phyloP scores from a whole-genome alignment of 2,329 filamentous ascomycete species.

The Lasiodiplodia citricola region DNA sequence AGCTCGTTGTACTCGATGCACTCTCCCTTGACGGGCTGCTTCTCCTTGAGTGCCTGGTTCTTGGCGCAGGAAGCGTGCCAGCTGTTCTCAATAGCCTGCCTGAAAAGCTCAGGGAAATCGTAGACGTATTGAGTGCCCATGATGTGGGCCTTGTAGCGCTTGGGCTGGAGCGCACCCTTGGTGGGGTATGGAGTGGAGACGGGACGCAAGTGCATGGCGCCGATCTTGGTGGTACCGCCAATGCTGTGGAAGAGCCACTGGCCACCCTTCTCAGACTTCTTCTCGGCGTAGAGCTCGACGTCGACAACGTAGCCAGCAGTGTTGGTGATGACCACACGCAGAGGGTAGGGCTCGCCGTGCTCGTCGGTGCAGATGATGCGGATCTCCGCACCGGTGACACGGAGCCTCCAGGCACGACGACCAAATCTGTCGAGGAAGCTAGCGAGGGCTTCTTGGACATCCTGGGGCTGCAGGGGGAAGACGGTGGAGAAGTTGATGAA shows the following conservation, averaged over 20 bases:
- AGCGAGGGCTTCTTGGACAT: slow-evolving; percentile 90
- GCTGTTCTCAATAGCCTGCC: slow-evolving; percentile 94
- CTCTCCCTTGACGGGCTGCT: slow-evolving; percentile 83
- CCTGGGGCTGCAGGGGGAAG: slow-evolving; percentile 86
- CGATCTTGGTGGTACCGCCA: slow-evolving; percentile 91
- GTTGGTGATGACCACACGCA: slow-evolving; percentile 96
- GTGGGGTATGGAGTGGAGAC: slow-evolving; percentile 93
- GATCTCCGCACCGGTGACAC: slow-evolving; percentile 96
- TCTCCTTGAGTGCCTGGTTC: slow-evolving; percentile 74
- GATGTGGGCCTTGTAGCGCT: slow-evolving; percentile 98
- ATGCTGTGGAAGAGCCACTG: slow-evolving; percentile 99
- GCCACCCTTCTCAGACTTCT: slow-evolving; percentile 91
- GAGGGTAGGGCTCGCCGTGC: slow-evolving; percentile 84
- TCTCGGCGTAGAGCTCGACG: slow-evolving; percentile 96
- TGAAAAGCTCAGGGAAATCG: slow-evolving; percentile 99
- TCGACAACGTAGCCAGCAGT: slow-evolving; percentile 98
- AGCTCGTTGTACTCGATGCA: slow-evolving; percentile 95
- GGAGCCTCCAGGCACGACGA: slow-evolving; percentile 91
- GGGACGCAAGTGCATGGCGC: slow-evolving; percentile 89
- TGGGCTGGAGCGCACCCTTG: slow-evolving; percentile 98
- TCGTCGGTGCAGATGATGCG: slow-evolving; percentile 95
- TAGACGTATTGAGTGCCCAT: slow-evolving; percentile 99
- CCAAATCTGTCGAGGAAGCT: slow-evolving; percentile 98
- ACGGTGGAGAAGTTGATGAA: slow-evolving; percentile 99
- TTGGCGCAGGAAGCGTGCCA: slow-evolving; percentile 80